These are phyloP conservation scores for Trametes pubescens DNA, from an alignment of 1,284 basidiomycete genomes.

Conservation along the genomic window DNA sequence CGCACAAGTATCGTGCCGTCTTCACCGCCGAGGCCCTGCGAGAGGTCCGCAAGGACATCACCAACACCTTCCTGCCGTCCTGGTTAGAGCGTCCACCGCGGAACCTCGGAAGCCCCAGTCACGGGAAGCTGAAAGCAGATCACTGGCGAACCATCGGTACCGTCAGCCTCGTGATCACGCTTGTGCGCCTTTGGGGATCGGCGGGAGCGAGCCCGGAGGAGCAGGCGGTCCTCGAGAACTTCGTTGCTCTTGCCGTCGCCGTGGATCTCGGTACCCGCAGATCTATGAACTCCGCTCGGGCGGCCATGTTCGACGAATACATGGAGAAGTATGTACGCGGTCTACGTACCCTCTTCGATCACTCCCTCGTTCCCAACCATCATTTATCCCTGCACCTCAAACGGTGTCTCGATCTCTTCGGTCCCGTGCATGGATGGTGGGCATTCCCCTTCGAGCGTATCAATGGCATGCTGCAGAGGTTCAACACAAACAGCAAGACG, in stretches of 20 bases:
- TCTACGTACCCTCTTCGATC: constrained; percentile 40
- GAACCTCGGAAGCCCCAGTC: constrained; percentile 40
- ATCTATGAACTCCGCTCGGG: constrained; percentile 30
- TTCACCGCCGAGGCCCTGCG: no score
- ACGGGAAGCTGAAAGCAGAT: constrained; percentile 49
- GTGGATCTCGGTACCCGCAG: constrained; percentile 42
- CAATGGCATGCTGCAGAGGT: constrained; percentile 42
- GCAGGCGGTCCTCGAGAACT: constrained; percentile 45
- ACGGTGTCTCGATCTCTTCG: constrained; percentile 39
- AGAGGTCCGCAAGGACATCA: not conserved
- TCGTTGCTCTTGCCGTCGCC: constrained; percentile 47
- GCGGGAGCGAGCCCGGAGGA: not conserved
- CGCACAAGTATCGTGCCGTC: not conserved
- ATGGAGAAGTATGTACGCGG: constrained; percentile 42
- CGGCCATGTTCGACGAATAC: constrained; percentile 36
- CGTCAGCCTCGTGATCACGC: constrained; percentile 43
- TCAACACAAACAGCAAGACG: constrained; percentile 43
- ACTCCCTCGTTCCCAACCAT: constrained; percentile 45
- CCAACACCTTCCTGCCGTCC: not conserved
- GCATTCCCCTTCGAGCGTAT: constrained; percentile 42
- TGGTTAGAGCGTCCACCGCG: constrained; percentile 40
- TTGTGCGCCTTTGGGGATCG: constrained; percentile 41
- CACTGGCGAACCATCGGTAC: constrained; percentile 44
- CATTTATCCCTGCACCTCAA: constrained; percentile 48
- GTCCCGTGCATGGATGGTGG: constrained; percentile 47